Evolutionary conservation across 345 rosid genomes (phyloP), one percentile per base, ranked within the genome.

Genomic region (Boechera stricta): DNA sequence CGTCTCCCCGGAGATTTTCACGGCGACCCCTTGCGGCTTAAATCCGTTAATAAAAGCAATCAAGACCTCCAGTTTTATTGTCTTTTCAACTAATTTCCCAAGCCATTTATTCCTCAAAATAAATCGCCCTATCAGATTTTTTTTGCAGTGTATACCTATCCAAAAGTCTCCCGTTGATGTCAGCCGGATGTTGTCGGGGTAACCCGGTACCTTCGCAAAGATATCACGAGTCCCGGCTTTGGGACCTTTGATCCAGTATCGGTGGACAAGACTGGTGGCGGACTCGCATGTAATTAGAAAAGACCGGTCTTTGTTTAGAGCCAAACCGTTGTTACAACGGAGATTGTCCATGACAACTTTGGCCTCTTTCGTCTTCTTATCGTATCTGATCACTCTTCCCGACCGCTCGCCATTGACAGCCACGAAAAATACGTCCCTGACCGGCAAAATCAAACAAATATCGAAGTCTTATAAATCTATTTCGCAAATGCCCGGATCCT

Each of bases 301-400:
- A 5, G 84, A 72, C 12, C 75, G 68, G n/a, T 88, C 91, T 62
- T 82, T 86, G 85, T 86, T 86, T 42, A 88, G 41, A 1, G 93
- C 85, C 10, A 87, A 82, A 10, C 96, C 93, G 62, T 90, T 90
- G 55, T 89, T 84, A 56, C 87, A 81, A 36, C 80, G 72, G 11
- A 90, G 77, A 64, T 74, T 67, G 44, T 66, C 78, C 64, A 74
- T 41, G 0, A 74, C 26, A 42, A 65, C 78, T 74, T 64, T 74
- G 32, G 66, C 72, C 36, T 74, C 65, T 56, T 74, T 74, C 2
- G 72, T 74, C 36, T 56, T 55, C 38, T 55, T 74, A 45, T 74
- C 66, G n/a, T 45, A 74, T 66, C 64, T 74, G 15, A 66, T 74
- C 3, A 74, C 64, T 66, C 78, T 74, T 33, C 78, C 78, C 1